Base-by-base conservation (phyloP, 177 flowering plant genomes). In the Telopea speciosissima region DNA sequence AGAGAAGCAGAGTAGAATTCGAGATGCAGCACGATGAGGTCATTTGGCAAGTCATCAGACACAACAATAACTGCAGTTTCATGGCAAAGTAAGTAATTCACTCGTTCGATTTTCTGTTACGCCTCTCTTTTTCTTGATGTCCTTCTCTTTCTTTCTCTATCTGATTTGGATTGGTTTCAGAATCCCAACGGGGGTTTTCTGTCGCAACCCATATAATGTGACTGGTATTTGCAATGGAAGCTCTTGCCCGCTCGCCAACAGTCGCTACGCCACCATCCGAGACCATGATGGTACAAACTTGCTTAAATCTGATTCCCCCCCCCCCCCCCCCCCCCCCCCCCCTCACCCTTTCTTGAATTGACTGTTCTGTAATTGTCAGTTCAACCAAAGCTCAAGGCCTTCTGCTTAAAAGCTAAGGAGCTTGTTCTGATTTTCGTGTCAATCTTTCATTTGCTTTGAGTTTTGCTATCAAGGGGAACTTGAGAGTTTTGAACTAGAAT, bases 161-260 rank as follows among this genome's bases (percentile, higher is more conserved):
- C 31, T 73, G n/a, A 36, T 0, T 63, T 68, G 58, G 3, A 49
- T 49, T 68, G 61, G 21, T 70, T 54, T 69, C 71, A 92, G 97
- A 75, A 86, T 87, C 66, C 72, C 69, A 12, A 87, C 97, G 7
- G 93, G 92, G 56, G 86, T 66, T 36, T 94, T 94, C 75, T 94
- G 98, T 71, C 83, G 93, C 8, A 94, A 94, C 70, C 93, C 89
- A 0, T 90, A 94, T 68, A 92, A 92, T 56, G 86, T 90, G 19
- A 94, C 97, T 25, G 97, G 98, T 25, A 75, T 89, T 17, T 94
- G 98, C 75, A 92, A 89, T 62, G 86, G 95, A 45, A 94, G 97
- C 82, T 92, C 97, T 0, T 92, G 97, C 77, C 97, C 97, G 21
- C 92, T 92, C 1, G 97, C 99, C 22, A 90, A 94, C 69, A 92